phyloP scores from a whole-genome alignment of 2,329 filamentous ascomycete species.

The Aspergillus quadricinctus region DNA sequence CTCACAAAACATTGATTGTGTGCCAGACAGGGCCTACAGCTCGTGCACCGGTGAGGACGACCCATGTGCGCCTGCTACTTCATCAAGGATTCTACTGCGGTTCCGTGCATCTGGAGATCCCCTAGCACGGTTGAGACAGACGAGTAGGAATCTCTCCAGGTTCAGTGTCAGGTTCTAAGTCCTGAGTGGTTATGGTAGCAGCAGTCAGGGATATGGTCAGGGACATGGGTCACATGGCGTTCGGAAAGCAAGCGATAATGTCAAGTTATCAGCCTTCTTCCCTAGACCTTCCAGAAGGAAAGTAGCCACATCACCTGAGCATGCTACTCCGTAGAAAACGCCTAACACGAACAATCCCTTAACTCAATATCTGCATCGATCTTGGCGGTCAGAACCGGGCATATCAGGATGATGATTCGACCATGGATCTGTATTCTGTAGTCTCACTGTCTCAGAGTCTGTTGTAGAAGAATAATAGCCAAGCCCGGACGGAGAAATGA shows the following conservation, averaged over 20 bases:
- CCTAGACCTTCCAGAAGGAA: background rate
- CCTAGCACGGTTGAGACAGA: conserved; percentile 1
- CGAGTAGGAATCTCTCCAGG: background rate
- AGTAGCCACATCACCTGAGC: background rate
- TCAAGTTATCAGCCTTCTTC: background rate
- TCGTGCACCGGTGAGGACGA: background rate
- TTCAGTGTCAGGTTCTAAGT: background rate
- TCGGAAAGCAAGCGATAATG: background rate
- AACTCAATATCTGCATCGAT: background rate
- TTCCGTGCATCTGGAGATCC: conserved; percentile 23
- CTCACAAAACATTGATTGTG: too few relatives aligned
- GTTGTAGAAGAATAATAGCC: background rate
- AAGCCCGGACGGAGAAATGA: background rate
- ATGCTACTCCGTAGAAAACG: background rate
- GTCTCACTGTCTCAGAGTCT: background rate
- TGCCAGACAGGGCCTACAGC: background rate
- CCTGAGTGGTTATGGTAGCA: background rate
- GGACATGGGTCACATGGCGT: background rate
- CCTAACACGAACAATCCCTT: background rate
- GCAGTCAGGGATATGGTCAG: background rate
- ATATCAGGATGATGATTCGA: background rate
- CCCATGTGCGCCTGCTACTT: background rate
- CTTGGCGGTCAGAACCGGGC: too few relatives aligned
- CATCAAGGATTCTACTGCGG: conserved; percentile 21
- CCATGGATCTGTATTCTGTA: background rate